Evolutionary conservation across 306 rosid species (phyloP), one percentile per base, ranked within the genome.

Genomic region (Purshia tridentata): DNA sequence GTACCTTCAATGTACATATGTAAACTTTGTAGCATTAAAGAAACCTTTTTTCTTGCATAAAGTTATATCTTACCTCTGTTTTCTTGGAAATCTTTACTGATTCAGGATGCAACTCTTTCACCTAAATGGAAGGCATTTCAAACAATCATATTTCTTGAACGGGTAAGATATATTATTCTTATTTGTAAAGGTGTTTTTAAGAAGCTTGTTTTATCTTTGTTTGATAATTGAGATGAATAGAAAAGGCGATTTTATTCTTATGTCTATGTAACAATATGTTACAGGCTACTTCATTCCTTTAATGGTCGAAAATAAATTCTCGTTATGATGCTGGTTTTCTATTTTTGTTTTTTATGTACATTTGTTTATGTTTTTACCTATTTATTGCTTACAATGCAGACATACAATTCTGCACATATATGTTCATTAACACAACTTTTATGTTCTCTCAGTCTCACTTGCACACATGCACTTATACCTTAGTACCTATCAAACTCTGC

Each of bases 51-150:
- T 66, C 49, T 53, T 63, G 58, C 11, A 37, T 68, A 47, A 15
- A 47, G 49, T 18, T 11, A 35, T 3, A 9, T 6, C 67, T 56
- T 56, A 46, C 50, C 64, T 55, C 51, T 20, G 39, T 76, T 49
- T 49, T 37, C 41, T 44, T 65, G 8, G 68, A 47, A 23, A 20
- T 76, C 35, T 85, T 84, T 49, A 65, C 50, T 77, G 72, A 73
- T 79, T 51, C 87, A 94, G 98, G 96, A 89, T 58, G 97, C 97
- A 11, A 78, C 78, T 50, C 97, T 94, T 62, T 72, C 82, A 65
- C 90, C 97, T 13, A 86, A 88, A 65, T 91, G 97, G 98, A 91
- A 94, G 84, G 96, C 97, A 15, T 91, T 91, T 83, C 87, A 84
- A 68, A 91, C 97, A 9, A 77, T 87, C 77, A 86, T 94, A 74